These are phyloP conservation scores for Ormosia emarginata DNA, from an alignment of 306 rosid species.

Conservation along the genomic window DNA sequence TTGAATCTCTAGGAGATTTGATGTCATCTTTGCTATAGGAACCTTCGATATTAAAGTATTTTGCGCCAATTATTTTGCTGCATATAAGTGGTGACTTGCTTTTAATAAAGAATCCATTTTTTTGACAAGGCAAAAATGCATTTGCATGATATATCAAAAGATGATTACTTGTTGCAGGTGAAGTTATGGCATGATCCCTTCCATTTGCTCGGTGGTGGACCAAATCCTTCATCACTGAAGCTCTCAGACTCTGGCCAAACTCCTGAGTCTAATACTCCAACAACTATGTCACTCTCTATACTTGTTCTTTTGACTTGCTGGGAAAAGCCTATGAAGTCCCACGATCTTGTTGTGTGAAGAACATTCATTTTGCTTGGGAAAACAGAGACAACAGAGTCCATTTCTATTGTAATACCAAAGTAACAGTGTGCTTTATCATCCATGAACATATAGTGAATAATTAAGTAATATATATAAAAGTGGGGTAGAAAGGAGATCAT, in stretches of 20 bases:
- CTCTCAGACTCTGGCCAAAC: conserved; percentile 47
- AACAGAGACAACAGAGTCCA: conserved; percentile 36
- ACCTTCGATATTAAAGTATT: conserved; percentile 6
- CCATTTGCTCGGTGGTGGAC: conserved; percentile 52
- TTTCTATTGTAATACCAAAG: conserved; percentile 11
- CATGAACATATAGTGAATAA: background rate
- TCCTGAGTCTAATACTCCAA: conserved; percentile 40
- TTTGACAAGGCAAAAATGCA: no score
- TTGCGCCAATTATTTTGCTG: conserved; percentile 58
- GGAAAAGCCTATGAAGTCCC: conserved; percentile 44
- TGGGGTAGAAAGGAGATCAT: no score
- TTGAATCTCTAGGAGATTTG: conserved; percentile 32
- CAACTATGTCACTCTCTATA: conserved; percentile 25
- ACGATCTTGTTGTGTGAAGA: conserved; percentile 41
- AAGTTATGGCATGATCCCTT: conserved; percentile 41
- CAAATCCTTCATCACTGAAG: conserved; percentile 39
- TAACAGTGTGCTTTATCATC: background rate
- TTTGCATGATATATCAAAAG: no score
- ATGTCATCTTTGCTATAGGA: background rate
- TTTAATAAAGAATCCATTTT: background rate
- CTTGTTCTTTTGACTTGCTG: background rate
- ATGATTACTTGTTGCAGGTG: conserved; percentile 45
- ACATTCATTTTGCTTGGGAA: background rate
- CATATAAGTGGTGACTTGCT: background rate
- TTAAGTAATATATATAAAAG: background rate